Evolutionary conservation across 768 basidiomycete species (phyloP), one percentile per base, ranked within the genome.

Genomic region (Gymnopilus junonius): DNA sequence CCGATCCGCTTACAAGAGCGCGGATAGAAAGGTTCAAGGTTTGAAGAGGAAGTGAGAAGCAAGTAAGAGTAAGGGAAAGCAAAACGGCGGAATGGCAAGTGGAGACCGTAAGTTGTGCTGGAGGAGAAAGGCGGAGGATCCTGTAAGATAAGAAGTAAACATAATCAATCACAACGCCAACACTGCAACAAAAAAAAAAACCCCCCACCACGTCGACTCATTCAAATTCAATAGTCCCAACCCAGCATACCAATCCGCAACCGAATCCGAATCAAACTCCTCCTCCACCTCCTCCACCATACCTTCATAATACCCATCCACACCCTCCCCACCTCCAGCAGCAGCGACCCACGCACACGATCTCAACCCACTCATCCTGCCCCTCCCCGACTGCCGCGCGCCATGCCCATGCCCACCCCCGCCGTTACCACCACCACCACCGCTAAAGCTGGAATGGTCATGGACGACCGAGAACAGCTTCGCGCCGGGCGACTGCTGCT

Each of bases 221-320:
- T 34, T 14, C 25, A 23, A 27, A 10, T n/a, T 59, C 25, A 63
- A 37, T 55, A 63, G 23, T 57, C 46, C n/a, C 55, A 63, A 21
- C 20, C 55, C 61, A 42, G 62, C 56, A 59, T 63, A 63, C 57
- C 50, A 63, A 59, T 58, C 62, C 21, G 54, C 62, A 4, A 63
- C 46, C 23, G 56, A 58, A 31, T 34, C 55, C 50, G 37, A 51
- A 55, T 63, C 63, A 32, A 56, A 50, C 61, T 35, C 55, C 21
- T 50, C 61, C 23, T 51, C 61, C 8, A 40, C 59, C 17, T 61
- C 59, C 29, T 60, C 55, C 8, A 58, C 31, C 40, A 43, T 55
- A 21, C 21, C 48, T 29, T 54, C 23, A 8, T 43, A 43, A 45
- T 40, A 10, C 39, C 31, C 37, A 21, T 62, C 35, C 54, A 55